Evolutionary conservation across 306 rosid genomes (phyloP), one percentile per base, ranked within the genome.

Genomic region (Arachis stenosperma): DNA sequence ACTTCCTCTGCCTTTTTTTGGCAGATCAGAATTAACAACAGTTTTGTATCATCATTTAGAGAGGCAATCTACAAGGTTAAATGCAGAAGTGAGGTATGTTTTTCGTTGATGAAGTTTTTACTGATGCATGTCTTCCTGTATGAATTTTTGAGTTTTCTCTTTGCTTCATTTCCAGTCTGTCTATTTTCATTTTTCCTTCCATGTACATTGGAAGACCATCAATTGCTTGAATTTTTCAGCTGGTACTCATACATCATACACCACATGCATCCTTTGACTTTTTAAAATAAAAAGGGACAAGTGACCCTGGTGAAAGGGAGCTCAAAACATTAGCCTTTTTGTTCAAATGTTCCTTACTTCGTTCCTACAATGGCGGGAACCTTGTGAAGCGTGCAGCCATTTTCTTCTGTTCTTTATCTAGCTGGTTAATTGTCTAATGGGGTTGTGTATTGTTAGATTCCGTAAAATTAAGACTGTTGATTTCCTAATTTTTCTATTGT

Each of bases 21-120:
- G 89, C 98, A 94, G 97, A 94, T 94, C 82, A 87, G 99, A 89
- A 94, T 94, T 80, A 94, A 94, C 77, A 94, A 94, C 90, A 94
- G 99, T 89, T 94, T 85, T 72, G 95, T 94, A 71, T 94, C 99
- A 56, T 94, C 99, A 69, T 94, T 94, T 87, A 90, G 99, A 82
- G 99, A 94, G 82, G 96, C 97, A 79, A 89, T 94, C 86, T 94
- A 94, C 90, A 94, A 94, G 90, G 88, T 94, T 78, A 94, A 94
- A 84, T 91, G 97, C 82, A 85, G 79, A 83, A 84, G 89, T 65
- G 88, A 91, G 97, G 99, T 94, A 70, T 67, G 91, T 79, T 69
- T 80, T 53, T 70, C 61, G 67, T 69, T 68, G 50, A 58, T 67
- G 46, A 52, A 68, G 56, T 30, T 51, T 55, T 55, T 66, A 58